Percentiles rank a stretch among this genome's conserved stretches.
phyloP scores from a whole-genome alignment of 2,329 filamentous ascomycete genomes.

The Incumbomyces delicatus region DNA sequence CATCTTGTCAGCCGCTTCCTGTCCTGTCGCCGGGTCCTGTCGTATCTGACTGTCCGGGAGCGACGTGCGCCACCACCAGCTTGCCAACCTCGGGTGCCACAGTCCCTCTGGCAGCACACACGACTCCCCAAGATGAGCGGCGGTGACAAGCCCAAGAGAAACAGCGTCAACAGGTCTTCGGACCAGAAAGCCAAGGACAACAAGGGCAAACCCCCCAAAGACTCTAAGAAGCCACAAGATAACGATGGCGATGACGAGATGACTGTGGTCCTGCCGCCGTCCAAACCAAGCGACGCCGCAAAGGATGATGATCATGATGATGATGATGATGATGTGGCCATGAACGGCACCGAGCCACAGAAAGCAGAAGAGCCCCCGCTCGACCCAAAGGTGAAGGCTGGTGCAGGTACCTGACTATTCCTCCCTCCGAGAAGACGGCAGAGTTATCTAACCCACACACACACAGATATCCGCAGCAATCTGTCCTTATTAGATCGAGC shows the following conservation, averaged over 20 bases:
- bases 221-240: conserved; percentile 51
- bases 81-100: no score
- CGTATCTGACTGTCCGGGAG: no score
- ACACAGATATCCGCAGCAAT: conserved; percentile 87
- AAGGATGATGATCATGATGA: conserved; percentile 61
- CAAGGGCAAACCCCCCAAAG: conserved; percentile 41
- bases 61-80: no score
- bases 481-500: conserved; percentile 86
- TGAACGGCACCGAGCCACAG: conserved; percentile 47
- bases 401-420: conserved; percentile 30
- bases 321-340: conserved; percentile 63
- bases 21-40: no score
- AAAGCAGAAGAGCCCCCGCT: conserved; percentile 34
- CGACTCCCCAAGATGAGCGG: conserved; percentile 47
- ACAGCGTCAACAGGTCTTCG: conserved; percentile 55
- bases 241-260: conserved; percentile 68
- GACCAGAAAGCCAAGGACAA: conserved; percentile 65
- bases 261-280: conserved; percentile 69
- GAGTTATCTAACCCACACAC: conserved; percentile 5
- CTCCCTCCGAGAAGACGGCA: neutral
- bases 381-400: conserved; percentile 41
- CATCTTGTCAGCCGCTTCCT: no score
- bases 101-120: no score
- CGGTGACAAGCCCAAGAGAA: conserved; percentile 55
- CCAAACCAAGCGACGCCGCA: conserved; percentile 56